phyloP scores from a whole-genome alignment of 306 rosid species.

The Fagus sylvatica region DNA sequence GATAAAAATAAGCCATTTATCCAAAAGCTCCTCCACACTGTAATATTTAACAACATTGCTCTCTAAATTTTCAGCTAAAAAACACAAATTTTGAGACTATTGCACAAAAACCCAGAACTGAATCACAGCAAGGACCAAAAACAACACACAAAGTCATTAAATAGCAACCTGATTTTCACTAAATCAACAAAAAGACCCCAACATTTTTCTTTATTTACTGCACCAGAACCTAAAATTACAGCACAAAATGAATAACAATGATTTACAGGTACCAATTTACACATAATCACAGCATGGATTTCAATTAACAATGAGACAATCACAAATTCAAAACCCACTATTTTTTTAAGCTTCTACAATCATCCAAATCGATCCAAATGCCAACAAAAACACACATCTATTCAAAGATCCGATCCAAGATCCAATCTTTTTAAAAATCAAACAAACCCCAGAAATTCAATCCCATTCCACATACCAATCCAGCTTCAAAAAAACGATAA shows the following conservation, averaged over 20 bases:
- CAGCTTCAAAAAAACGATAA: neutral
- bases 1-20: neutral
- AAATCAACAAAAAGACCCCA: neutral
- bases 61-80: neutral
- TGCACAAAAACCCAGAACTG: neutral
- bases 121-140: neutral
- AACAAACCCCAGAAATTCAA: neutral
- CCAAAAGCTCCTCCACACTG: neutral
- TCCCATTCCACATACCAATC: neutral
- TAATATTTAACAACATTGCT: neutral
- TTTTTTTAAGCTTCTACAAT: neutral
- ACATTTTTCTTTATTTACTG: neutral
- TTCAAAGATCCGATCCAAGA: conserved; percentile 10
- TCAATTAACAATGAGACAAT: neutral
- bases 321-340: neutral
- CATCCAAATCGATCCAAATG: neutral
- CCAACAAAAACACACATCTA: neutral
- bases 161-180: neutral
- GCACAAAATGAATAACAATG: neutral
- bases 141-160: neutral
- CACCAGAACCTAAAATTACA: neutral
- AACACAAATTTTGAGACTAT: neutral
- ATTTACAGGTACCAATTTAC: neutral
- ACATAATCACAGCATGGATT: neutral
- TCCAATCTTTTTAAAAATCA: neutral